Evolutionary conservation across 441 rosid genomes (phyloP).

Genomic region (Erodium trifolium): DNA sequence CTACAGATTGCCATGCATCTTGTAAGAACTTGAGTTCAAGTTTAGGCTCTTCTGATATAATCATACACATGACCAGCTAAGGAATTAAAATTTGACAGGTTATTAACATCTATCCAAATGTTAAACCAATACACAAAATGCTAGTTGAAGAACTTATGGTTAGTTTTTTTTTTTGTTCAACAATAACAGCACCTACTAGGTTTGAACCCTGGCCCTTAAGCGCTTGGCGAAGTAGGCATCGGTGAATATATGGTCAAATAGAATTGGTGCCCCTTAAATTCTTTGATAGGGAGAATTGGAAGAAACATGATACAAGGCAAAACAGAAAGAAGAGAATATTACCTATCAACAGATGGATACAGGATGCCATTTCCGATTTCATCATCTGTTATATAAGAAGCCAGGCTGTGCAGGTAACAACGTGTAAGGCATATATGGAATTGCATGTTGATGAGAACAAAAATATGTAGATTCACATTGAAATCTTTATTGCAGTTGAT

Average conservation of each 20-base stretch:
- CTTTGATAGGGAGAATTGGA: not conserved
- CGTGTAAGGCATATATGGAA: slow-evolving; percentile 11
- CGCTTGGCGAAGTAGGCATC: not conserved
- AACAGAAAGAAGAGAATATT: slow-evolving; percentile 11
- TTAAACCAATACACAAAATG: not conserved
- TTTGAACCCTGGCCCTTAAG: not conserved
- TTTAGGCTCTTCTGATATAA: not conserved
- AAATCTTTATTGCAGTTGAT: not conserved
- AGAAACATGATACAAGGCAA: not conserved
- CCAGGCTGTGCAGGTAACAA: slow-evolving; percentile 56
- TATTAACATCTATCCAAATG: not conserved
- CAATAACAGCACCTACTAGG: not conserved
- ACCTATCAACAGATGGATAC: slow-evolving; percentile 83
- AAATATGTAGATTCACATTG: not conserved
- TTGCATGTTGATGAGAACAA: not conserved
- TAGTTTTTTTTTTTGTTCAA: not conserved
- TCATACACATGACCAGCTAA: not conserved
- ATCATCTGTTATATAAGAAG: slow-evolving; percentile 84
- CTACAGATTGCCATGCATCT: not conserved
- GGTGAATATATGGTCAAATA: not conserved
- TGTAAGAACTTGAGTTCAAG: not conserved
- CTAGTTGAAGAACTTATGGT: not conserved
- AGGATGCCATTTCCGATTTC: slow-evolving; percentile 68
- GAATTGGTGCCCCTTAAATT: not conserved
- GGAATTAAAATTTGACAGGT: not conserved